A percentile compares a stretch with the other conserved stretches of the same genome.
phyloP scores from a whole-genome alignment of 805 yeast genomes.

The Sungouiozyma ichnusensis region DNA sequence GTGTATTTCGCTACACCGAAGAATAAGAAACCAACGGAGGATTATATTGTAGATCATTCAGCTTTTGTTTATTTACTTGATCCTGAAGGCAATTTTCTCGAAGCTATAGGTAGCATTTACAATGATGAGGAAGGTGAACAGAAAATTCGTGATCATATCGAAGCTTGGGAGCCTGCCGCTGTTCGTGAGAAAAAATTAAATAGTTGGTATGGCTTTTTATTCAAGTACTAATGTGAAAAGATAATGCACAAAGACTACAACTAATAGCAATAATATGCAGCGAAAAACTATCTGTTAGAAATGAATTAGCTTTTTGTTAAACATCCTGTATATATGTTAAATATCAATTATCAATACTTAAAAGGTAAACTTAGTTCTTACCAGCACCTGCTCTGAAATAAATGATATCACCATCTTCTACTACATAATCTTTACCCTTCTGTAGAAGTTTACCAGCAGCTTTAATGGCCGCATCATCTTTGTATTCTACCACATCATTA shows the following conservation, averaged over 20 bases:
- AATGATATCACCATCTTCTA: constrained; percentile 89
- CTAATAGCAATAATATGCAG: background rate
- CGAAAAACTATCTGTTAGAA: background rate
- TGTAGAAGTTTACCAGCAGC: constrained; percentile 81
- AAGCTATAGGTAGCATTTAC: constrained; percentile 87
- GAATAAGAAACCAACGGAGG: constrained; percentile 85
- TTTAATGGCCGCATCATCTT: constrained; percentile 74
- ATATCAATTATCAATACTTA: background rate
- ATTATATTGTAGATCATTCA: constrained; percentile 91
- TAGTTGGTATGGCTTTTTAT: constrained; percentile 40
- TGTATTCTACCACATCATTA: constrained; percentile 61
- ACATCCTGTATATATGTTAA: background rate
- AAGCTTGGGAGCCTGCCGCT: constrained; percentile 63
- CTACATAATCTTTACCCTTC: constrained; percentile 92
- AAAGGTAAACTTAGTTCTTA: constrained; percentile 39
- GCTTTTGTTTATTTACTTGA: constrained; percentile 95
- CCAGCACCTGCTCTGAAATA: constrained; percentile 93
- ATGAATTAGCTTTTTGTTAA: background rate
- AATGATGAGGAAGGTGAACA: constrained; percentile 66
- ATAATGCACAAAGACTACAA: background rate
- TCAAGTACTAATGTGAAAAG: constrained; percentile 7
- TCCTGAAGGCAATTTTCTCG: constrained; percentile 90
- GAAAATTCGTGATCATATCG: constrained; percentile 66
- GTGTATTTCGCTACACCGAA: constrained; percentile 97
- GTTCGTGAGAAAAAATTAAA: constrained; percentile 57